phyloP scores from a whole-genome alignment of 805 yeast genomes.

The Metschnikowia matae region DNA sequence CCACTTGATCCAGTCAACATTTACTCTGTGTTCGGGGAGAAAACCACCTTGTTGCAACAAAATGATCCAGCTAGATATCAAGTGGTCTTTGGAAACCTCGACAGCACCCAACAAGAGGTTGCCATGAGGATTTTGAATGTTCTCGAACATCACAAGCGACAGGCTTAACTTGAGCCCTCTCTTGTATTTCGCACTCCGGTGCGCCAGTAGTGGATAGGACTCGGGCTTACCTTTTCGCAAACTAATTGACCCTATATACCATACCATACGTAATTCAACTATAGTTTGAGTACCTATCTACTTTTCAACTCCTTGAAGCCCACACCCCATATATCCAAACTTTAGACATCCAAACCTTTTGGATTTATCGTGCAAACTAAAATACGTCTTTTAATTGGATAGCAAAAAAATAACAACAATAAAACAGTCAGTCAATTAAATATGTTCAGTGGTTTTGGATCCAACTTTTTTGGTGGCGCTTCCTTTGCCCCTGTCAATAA shows the following conservation, averaged over 20 bases:
- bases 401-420: background rate
- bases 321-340: background rate
- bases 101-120: slow-evolving; percentile 32
- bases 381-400: background rate
- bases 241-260: background rate
- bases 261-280: background rate
- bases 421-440: background rate
- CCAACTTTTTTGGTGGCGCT: slow-evolving; percentile 33
- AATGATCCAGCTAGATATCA: slow-evolving; percentile 48
- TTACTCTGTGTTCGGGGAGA: slow-evolving; percentile 59
- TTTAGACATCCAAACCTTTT: background rate
- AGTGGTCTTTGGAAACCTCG: slow-evolving; percentile 39
- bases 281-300: background rate
- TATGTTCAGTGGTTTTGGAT: slow-evolving; percentile 44
- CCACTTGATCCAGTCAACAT: slow-evolving; percentile 76
- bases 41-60: slow-evolving; percentile 46
- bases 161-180: background rate
- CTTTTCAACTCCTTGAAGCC: background rate
- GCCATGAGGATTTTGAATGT: slow-evolving; percentile 27
- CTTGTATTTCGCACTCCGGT: background rate
- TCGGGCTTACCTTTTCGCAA: slow-evolving; percentile 1
- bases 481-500: slow-evolving; percentile 29
- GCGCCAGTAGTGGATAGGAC: background rate
- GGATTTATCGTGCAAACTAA: background rate
- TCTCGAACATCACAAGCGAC: slow-evolving; percentile 13